A percentile compares a stretch with the other conserved stretches of the same genome.
phyloP scores from a whole-genome alignment of 208 protist genomes.

The Polymyxa betae region DNA sequence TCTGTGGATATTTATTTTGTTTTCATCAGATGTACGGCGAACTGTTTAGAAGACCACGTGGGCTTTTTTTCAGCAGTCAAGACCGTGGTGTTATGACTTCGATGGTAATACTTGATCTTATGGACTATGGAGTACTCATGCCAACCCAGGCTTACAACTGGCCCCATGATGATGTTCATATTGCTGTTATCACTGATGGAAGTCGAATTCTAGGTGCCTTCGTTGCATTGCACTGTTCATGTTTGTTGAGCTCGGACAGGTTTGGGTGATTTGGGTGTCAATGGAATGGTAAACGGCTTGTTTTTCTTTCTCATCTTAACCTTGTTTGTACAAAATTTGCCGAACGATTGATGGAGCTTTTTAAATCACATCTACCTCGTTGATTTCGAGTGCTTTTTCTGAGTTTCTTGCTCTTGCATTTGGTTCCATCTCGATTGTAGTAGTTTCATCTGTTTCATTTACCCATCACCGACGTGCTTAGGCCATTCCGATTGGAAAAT shows the following conservation, averaged over 20 bases:
- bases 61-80: constrained; percentile 57
- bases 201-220: constrained; percentile 72
- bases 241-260: neutral
- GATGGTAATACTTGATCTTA: constrained; percentile 51
- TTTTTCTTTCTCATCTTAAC: neutral
- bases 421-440: no score
- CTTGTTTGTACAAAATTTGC: no score
- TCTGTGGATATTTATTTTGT: neutral
- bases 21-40: constrained; percentile 42
- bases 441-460: no score
- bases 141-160: constrained; percentile 61
- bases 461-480: neutral
- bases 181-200: constrained; percentile 75
- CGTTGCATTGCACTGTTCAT: neutral
- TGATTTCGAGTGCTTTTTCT: no score
- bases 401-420: no score
- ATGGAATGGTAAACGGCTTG: constrained; percentile 71
- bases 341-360: no score
- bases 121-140: neutral
- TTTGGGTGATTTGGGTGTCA: constrained; percentile 75
- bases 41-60: constrained; percentile 46
- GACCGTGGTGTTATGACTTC: constrained; percentile 46
- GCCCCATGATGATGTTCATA: constrained; percentile 32
- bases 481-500: neutral
- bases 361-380: no score